Evolutionary conservation across 345 rosid species (phyloP).

Genomic region (Triadica sebifera): DNA sequence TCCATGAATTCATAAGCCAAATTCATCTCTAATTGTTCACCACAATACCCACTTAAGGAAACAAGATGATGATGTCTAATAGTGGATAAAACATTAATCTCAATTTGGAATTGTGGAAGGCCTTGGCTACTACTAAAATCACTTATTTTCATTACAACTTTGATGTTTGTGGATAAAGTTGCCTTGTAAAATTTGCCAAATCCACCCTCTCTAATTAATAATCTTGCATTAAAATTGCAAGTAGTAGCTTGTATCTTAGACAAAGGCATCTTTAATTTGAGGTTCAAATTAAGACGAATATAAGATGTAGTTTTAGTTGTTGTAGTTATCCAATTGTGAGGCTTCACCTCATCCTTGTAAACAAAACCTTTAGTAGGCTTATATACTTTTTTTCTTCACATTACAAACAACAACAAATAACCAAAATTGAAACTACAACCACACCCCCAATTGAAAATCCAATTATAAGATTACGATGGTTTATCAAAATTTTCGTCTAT

Average conservation of each 20-base stretch:
- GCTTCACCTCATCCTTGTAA: neutral
- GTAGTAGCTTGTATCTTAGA: neutral
- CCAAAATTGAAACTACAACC: neutral
- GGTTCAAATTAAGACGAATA: neutral
- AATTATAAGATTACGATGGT: neutral
- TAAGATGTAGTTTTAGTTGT: neutral
- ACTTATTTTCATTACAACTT: neutral
- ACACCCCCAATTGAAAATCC: neutral
- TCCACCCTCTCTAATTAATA: neutral
- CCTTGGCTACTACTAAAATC: neutral
- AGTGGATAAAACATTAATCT: neutral
- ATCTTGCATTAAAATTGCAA: neutral
- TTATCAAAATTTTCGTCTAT: neutral
- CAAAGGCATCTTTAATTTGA: neutral
- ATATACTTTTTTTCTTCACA: neutral
- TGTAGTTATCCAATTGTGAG: neutral
- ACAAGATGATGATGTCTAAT: neutral
- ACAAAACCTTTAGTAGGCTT: neutral
- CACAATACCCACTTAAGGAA: neutral
- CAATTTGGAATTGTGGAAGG: neutral
- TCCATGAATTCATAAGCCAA: conserved; percentile 10
- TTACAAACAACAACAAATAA: neutral
- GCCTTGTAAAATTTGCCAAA: neutral
- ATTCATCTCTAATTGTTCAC: neutral
- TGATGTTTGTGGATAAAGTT: neutral